Conservation (phyloP, 345 rosid genomes). For the Bruguiera parviflora region DNA sequence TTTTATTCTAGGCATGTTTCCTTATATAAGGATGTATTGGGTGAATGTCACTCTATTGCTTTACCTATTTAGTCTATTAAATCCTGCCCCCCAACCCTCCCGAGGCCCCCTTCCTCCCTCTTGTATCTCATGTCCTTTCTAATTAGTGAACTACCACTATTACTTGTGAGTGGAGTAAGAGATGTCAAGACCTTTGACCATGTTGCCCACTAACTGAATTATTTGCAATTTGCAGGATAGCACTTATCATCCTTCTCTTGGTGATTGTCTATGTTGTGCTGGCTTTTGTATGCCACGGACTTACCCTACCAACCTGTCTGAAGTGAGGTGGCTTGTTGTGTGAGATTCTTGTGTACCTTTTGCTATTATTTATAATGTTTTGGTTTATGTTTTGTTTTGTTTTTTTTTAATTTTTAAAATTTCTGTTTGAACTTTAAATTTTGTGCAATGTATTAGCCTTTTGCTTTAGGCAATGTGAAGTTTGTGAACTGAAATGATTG, state of each 20-base stretch:
- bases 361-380: conserved; percentile 1
- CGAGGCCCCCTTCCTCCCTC: no score
- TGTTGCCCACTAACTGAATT: conserved; percentile 17
- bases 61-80: no score
- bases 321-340: conserved; percentile 33
- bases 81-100: no score
- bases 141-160: not conserved
- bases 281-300: conserved; percentile 81
- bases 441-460: conserved; percentile 1
- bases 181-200: not conserved
- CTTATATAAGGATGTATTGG: not conserved
- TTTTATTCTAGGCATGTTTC: not conserved
- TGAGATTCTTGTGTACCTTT: conserved; percentile 18
- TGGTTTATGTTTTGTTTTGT: not conserved
- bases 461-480: conserved; percentile 21
- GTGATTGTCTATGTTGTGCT: conserved; percentile 63
- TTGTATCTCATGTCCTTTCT: no score
- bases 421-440: conserved; percentile 8
- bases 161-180: not conserved
- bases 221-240: conserved; percentile 52
- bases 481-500: conserved; percentile 1
- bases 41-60: no score
- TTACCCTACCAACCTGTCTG: conserved; percentile 66
- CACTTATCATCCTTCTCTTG: conserved; percentile 50
- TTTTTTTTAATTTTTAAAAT: conserved; percentile 5